Evolutionary conservation across 331 rosid species (phyloP), one percentile per base, ranked within the genome.

Genomic region (Stylosanthes scabra): DNA sequence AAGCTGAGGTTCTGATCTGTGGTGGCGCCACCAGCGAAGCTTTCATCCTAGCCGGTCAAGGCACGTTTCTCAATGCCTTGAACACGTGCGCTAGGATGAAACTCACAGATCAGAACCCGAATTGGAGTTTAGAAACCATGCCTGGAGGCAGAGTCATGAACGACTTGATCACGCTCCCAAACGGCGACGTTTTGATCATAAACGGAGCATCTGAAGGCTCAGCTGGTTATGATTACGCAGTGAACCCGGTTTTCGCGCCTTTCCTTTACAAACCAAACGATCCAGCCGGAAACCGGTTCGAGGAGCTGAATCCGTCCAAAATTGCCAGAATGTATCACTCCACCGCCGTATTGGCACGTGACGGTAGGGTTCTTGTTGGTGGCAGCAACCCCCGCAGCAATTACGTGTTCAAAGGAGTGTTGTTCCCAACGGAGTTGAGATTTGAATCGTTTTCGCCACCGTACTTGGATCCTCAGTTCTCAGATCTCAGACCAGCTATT

Each of bases 251-350:
- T 13, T 51, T 84, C 3, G 69, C 31, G 2, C 98, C 98, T 4
- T 76, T 86, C 20, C 7, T 90, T 5, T 92, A 90, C 74, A 74
- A 63, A 51, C 54, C 95, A 0, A 15, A 76, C 3, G 9, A 28
- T 0, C 34, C 9, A 6, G 0, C n/a, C 0, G 88, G 84, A 3
- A 70, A 77, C 0, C 15, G 93, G 49, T 90, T 92, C 66, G 73
- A 78, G 11, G 1, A 57, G 0, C 91, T 83, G 47, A 83, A 66
- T 42, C 71, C 96, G 11, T 63, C 84, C 0, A 2, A n/a, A 0
- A 85, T 87, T 3, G 88, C 95, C 0, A 73, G 93, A 8, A 82
- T 90, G 96, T 92, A 92, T n/a, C 95, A 92, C 56, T 92, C 98
- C 8, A 65, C 89, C 0, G 85, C 95, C 2, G 14, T 85, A 9